phyloP scores from a whole-genome alignment of 208 protist genomes.

The Leishmania guyanensis region DNA sequence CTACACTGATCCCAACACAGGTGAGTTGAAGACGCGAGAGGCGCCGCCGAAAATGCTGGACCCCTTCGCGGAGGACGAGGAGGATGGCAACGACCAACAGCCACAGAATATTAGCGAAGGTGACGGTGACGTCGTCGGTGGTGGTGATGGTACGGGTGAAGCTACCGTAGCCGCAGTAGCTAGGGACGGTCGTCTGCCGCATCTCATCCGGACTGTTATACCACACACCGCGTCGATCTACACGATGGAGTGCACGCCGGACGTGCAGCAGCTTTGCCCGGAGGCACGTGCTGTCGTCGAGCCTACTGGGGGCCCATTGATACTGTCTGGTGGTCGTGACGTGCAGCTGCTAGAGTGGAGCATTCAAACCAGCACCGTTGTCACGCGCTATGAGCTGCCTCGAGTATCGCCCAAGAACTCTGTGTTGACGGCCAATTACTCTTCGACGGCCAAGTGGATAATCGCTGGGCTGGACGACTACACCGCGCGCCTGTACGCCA shows the following conservation, averaged over 20 bases:
- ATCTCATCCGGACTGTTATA: slow-evolving; percentile 28
- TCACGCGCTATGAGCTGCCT: slow-evolving; percentile 29
- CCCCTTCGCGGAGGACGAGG: slow-evolving; percentile 45
- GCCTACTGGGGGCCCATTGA: slow-evolving; percentile 16
- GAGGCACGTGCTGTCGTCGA: slow-evolving; percentile 19
- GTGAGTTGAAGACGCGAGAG: slow-evolving; percentile 30
- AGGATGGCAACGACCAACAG: neutral
- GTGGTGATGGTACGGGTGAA: neutral
- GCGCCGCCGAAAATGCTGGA: slow-evolving; percentile 27
- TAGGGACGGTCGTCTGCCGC: slow-evolving; percentile 19
- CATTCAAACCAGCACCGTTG: slow-evolving; percentile 14
- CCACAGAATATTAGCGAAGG: slow-evolving; percentile 12
- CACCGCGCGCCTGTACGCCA: slow-evolving; percentile 31
- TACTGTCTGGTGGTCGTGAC: slow-evolving; percentile 37
- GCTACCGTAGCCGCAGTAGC: neutral
- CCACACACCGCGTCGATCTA: slow-evolving; percentile 47
- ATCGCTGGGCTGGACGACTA: slow-evolving; percentile 40
- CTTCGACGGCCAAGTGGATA: slow-evolving; percentile 21
- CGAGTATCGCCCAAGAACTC: slow-evolving; percentile 21
- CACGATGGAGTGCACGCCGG: slow-evolving; percentile 38
- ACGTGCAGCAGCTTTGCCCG: slow-evolving; percentile 17
- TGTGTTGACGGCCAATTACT: slow-evolving; percentile 32
- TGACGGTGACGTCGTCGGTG: slow-evolving; percentile 8
- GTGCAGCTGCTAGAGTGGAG: slow-evolving; percentile 38
- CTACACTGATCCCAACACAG: slow-evolving; percentile 32